These are phyloP conservation scores for Kazachstania taianensis DNA, from an alignment of 805 yeast genomes.

Conservation along the genomic window DNA sequence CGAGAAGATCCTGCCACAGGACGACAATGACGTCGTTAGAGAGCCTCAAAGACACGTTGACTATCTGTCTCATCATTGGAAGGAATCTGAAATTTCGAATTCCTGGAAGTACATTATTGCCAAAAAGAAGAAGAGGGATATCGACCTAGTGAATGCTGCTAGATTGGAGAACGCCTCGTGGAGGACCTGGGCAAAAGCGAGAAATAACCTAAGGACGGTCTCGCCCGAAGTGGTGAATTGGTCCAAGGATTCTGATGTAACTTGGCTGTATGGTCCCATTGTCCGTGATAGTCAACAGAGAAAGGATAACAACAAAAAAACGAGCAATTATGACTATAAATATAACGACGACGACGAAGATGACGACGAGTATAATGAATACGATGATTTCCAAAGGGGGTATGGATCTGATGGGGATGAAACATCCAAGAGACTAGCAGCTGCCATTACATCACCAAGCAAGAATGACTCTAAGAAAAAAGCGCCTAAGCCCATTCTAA, in stretches of 20 bases:
- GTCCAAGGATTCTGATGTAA: conserved; percentile 94
- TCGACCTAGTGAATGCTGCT: conserved; percentile 71
- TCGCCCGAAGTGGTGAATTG: conserved; percentile 89
- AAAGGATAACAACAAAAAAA: conserved; percentile 2
- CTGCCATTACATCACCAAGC: not conserved
- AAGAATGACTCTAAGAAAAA: conserved; percentile 6
- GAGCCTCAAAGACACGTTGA: conserved; percentile 91
- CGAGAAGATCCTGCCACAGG: conserved; percentile 46
- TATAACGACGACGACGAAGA: conserved; percentile 3
- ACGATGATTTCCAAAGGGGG: conserved; percentile 17
- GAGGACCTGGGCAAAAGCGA: conserved; percentile 97
- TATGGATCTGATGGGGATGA: conserved; percentile 33
- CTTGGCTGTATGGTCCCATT: conserved; percentile 94
- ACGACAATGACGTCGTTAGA: conserved; percentile 68
- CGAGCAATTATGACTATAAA: conserved; percentile 1
- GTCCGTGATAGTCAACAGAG: conserved; percentile 14
- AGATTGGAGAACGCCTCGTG: conserved; percentile 85
- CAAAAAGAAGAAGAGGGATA: conserved; percentile 45
- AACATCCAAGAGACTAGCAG: conserved; percentile 24
- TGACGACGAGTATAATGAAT: conserved; percentile 3
- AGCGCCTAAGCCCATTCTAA: conserved; percentile 71
- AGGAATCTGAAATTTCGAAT: conserved; percentile 81
- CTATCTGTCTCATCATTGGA: conserved; percentile 92
- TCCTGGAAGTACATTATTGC: conserved; percentile 91
- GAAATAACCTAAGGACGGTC: conserved; percentile 66